phyloP scores from a whole-genome alignment of 768 basidiomycete genomes.

The Infundibulicybe gibba region DNA sequence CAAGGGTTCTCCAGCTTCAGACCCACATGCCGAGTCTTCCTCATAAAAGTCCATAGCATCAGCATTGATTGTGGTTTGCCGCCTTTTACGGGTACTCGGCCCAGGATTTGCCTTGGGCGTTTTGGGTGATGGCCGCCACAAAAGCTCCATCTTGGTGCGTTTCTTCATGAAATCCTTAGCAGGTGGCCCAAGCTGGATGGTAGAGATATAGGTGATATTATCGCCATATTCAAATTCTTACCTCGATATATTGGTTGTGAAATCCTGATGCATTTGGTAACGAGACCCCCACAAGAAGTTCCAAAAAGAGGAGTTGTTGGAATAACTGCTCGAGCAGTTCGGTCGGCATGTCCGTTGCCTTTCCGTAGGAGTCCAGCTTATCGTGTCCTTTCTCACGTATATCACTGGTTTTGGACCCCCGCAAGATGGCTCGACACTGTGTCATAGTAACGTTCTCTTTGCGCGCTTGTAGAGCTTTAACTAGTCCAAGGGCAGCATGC shows the following conservation, averaged over 20 bases:
- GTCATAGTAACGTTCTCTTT: constrained; percentile 54
- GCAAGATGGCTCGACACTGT: constrained; percentile 60
- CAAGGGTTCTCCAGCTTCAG: constrained; percentile 5
- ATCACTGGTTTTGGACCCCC: constrained; percentile 52
- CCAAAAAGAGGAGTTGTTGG: constrained; percentile 46
- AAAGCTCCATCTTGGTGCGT: constrained; percentile 19
- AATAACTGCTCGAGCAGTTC: constrained; percentile 67
- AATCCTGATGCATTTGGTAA: constrained; percentile 41
- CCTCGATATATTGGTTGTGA: constrained; percentile 51
- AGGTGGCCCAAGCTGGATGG: constrained; percentile 27
- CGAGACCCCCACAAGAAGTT: constrained; percentile 46
- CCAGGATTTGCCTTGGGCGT: too few relatives aligned
- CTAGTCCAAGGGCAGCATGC: constrained; percentile 51
- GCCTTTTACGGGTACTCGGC: too few relatives aligned
- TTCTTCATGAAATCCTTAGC: constrained; percentile 24
- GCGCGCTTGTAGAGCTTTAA: constrained; percentile 38
- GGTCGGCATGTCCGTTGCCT: constrained; percentile 42
- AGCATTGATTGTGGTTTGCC: constrained; percentile 1
- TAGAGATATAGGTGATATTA: background rate
- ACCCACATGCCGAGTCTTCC: background rate
- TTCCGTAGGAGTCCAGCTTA: constrained; percentile 47
- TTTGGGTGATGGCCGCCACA: constrained; percentile 16
- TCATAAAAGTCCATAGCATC: constrained; percentile 1
- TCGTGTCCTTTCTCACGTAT: constrained; percentile 47
- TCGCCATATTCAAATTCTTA: constrained; percentile 14